These are phyloP conservation scores for Psilocybe sp. DNA, from an alignment of 768 basidiomycete species.

Conservation along the genomic window DNA sequence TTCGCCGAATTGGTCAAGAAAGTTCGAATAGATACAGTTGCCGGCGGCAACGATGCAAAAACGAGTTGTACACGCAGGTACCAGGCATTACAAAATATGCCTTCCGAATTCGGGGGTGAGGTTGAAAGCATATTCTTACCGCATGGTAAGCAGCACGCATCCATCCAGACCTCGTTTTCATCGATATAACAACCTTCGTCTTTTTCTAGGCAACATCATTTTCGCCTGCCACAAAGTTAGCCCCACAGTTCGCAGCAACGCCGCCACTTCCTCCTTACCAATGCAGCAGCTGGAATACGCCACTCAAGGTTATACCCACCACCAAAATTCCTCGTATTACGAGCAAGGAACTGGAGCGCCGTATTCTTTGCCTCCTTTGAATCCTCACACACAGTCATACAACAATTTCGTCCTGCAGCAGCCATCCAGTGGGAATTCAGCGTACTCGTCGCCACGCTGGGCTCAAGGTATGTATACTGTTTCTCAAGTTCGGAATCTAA, in stretches of 20 bases:
- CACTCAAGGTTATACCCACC: constrained; percentile 31
- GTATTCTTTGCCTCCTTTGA: constrained; percentile 42
- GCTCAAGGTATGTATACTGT: constrained; percentile 26
- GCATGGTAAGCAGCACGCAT: constrained; percentile 58
- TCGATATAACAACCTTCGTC: constrained; percentile 27
- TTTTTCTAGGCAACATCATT: constrained; percentile 57
- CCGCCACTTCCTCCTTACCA: constrained; percentile 32
- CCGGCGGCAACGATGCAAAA: constrained; percentile 66
- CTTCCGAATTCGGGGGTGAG: constrained; percentile 52
- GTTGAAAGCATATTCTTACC: constrained; percentile 90
- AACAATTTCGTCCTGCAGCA: constrained; percentile 33
- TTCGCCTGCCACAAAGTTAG: constrained; percentile 73
- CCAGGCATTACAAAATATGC: constrained; percentile 67
- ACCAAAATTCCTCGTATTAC: constrained; percentile 34
- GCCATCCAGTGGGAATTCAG: constrained; percentile 23
- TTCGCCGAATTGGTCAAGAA: constrained; percentile 64
- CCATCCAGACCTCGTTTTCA: constrained; percentile 21
- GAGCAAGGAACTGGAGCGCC: constrained; percentile 30
- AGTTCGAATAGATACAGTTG: constrained; percentile 55
- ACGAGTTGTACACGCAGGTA: constrained; percentile 86
- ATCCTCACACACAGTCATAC: constrained; percentile 28
- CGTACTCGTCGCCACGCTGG: constrained; percentile 44
- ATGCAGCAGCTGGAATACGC: constrained; percentile 48
- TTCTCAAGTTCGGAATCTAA: constrained; percentile 21
- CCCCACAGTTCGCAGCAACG: constrained; percentile 37